A percentile compares a stretch with the other conserved stretches of the same genome.
These are phyloP conservation scores for Dentipellis fragilis DNA, from an alignment of 768 basidiomycete genomes.

Conservation along the genomic window DNA sequence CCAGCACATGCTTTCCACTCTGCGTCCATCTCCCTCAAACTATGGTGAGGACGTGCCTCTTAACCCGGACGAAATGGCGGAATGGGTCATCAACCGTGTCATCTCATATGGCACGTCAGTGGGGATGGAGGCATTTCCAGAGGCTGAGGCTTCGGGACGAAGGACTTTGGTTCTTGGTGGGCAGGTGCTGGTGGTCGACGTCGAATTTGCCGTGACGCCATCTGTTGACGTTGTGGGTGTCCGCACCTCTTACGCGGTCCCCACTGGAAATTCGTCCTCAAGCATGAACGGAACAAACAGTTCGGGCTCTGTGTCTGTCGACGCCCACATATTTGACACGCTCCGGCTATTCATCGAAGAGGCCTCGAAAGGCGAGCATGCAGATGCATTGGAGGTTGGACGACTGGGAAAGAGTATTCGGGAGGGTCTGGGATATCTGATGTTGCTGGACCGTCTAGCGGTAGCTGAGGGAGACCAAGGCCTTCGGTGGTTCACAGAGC, in stretches of 20 bases:
- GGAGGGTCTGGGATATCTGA: conserved; percentile 55
- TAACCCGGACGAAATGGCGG: conserved; percentile 30
- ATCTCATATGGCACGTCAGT: conserved; percentile 51
- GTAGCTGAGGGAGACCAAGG: conserved; percentile 50
- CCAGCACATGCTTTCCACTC: background rate
- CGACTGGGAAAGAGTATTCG: conserved; percentile 36
- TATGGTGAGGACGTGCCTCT: conserved; percentile 62
- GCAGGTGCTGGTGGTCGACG: conserved; percentile 72
- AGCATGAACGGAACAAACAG: background rate
- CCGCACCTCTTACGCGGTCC: background rate
- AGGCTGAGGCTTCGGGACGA: conserved; percentile 36
- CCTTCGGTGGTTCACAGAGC: conserved; percentile 65
- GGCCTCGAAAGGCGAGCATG: conserved; percentile 42
- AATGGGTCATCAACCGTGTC: conserved; percentile 52
- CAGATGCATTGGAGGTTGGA: conserved; percentile 43
- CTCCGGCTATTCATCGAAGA: conserved; percentile 52
- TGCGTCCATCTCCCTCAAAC: conserved; percentile 11
- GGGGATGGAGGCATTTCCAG: conserved; percentile 71
- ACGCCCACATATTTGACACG: conserved; percentile 48
- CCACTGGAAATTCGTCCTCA: background rate
- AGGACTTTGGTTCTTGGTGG: conserved; percentile 60
- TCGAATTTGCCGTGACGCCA: conserved; percentile 47
- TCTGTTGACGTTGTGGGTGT: conserved; percentile 2
- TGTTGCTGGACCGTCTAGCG: conserved; percentile 63
- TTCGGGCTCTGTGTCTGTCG: conserved; percentile 31